These are phyloP conservation scores for Fusarium sp. DNA, from an alignment of 2,329 filamentous ascomycete species.

Conservation along the genomic window DNA sequence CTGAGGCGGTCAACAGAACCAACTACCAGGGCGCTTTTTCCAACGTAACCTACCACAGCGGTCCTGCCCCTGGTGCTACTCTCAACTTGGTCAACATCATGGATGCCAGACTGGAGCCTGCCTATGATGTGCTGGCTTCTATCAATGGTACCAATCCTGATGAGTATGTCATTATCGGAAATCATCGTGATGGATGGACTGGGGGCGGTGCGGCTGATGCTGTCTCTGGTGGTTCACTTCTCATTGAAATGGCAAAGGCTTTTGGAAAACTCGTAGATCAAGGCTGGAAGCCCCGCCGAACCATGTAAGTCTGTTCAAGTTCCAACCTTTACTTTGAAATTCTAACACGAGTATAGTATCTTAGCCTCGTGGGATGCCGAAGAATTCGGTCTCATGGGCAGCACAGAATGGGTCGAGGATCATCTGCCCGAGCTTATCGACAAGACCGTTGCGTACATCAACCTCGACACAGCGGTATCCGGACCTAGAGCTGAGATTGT, in stretches of 20 bases:
- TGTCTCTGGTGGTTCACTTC: slow-evolving; percentile 62
- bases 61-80: slow-evolving; percentile 21
- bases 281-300: slow-evolving; percentile 65
- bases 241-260: slow-evolving; percentile 63
- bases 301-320: slow-evolving; percentile 50
- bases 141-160: slow-evolving; percentile 56
- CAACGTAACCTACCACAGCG: slow-evolving; percentile 30
- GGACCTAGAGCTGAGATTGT: slow-evolving; percentile 56
- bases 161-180: slow-evolving; percentile 62
- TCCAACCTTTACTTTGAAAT: accelerated
- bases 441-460: slow-evolving; percentile 57
- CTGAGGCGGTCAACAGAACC: slow-evolving; percentile 18
- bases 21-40: slow-evolving; percentile 36
- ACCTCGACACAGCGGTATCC: slow-evolving; percentile 62
- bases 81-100: slow-evolving; percentile 29
- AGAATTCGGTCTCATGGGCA: slow-evolving; percentile 36
- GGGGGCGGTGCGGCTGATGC: slow-evolving; percentile 65
- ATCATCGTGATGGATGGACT: slow-evolving; percentile 68
- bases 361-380: slow-evolving; percentile 34
- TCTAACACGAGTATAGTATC: slow-evolving; percentile 4
- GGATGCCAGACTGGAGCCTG: slow-evolving; percentile 28
- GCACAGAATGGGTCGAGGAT: slow-evolving; percentile 33
- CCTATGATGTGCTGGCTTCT: slow-evolving; percentile 55
- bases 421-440: slow-evolving; percentile 26
- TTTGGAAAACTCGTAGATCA: slow-evolving; percentile 60